These are phyloP conservation scores for Coemansia sp. DNA, from an alignment of 192 early-diverging fungal genomes.

Conservation along the genomic window DNA sequence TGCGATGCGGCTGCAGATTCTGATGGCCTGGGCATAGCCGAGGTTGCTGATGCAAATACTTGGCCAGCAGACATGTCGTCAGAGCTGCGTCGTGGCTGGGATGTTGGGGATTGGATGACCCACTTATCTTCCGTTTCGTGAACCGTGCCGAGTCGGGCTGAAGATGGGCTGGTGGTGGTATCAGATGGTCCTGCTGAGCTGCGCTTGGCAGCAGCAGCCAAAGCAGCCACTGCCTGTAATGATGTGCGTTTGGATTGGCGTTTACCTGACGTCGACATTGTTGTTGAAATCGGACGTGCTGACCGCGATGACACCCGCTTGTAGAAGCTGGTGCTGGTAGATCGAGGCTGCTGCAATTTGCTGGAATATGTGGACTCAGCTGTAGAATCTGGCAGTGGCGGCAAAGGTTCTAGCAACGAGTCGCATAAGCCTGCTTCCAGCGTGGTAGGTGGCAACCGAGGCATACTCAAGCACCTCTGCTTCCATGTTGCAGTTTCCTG, in stretches of 20 bases:
- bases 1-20: constrained; percentile 7
- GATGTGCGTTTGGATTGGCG: constrained; percentile 12
- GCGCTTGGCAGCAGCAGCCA: background rate
- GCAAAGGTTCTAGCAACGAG: constrained; percentile 25
- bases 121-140: constrained; percentile 24
- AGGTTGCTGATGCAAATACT: constrained; percentile 11
- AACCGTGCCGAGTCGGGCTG: constrained; percentile 20
- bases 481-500: constrained; percentile 4
- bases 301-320: constrained; percentile 6
- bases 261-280: background rate
- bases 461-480: constrained; percentile 43
- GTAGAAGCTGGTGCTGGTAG: too few species aligned
- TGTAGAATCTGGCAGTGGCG: too few species aligned
- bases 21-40: constrained; percentile 9
- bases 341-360: too few species aligned
- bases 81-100: background rate
- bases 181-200: background rate
- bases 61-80: constrained; percentile 2
- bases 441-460: constrained; percentile 34
- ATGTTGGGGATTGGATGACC: too few species aligned
- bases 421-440: constrained; percentile 35
- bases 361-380: too few species aligned
- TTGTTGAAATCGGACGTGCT: constrained; percentile 12
- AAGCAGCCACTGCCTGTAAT: constrained; percentile 7
- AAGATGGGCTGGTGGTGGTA: background rate